A percentile compares a stretch with the other conserved stretches of the same genome.
Evolutionary conservation across 2,329 filamentous ascomycete species (phyloP).

Genomic region (Colletotrichum musae): DNA sequence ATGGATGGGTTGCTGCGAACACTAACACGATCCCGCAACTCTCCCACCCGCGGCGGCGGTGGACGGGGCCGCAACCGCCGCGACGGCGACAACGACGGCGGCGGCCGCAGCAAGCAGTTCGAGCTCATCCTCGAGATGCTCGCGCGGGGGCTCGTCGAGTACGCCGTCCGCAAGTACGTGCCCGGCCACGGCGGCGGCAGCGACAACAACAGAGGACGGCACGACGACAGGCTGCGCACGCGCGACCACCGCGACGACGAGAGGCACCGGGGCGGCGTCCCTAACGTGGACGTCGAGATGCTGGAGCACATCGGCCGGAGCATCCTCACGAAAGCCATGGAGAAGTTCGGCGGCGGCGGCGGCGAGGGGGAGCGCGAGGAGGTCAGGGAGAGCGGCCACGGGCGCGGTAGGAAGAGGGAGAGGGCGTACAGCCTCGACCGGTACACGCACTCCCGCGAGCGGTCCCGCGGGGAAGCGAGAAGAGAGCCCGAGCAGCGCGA

Average conservation of each 20-base stretch:
- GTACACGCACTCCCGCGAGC: background rate
- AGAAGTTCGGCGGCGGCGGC: conserved; percentile 21
- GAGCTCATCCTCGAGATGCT: conserved; percentile 33
- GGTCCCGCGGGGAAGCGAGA: conserved; percentile 5
- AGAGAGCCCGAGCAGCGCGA: background rate
- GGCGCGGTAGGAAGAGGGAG: conserved; percentile 2
- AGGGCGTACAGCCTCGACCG: conserved; percentile 6
- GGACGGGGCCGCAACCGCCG: conserved; percentile 17
- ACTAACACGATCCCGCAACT: conserved; percentile 24
- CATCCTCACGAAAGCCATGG: conserved; percentile 32
- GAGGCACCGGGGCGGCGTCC: conserved; percentile 25
- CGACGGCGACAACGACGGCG: background rate
- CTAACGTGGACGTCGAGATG: conserved; percentile 34
- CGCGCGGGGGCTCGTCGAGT: conserved; percentile 32
- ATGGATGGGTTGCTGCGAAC: conserved; percentile 36
- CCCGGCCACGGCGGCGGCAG: conserved; percentile 9
- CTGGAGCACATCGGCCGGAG: conserved; percentile 34
- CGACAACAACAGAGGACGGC: conserved; percentile 5
- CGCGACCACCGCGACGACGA: conserved; percentile 9
- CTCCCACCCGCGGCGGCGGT: conserved; percentile 21
- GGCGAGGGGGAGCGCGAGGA: background rate
- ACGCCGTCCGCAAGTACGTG: conserved; percentile 37
- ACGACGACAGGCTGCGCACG: conserved; percentile 10
- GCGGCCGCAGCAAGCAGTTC: conserved; percentile 14
- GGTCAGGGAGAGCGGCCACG: background rate